Evolutionary conservation across 148 eudicot genomes (phyloP).

Genomic region (Rheum nobile): DNA sequence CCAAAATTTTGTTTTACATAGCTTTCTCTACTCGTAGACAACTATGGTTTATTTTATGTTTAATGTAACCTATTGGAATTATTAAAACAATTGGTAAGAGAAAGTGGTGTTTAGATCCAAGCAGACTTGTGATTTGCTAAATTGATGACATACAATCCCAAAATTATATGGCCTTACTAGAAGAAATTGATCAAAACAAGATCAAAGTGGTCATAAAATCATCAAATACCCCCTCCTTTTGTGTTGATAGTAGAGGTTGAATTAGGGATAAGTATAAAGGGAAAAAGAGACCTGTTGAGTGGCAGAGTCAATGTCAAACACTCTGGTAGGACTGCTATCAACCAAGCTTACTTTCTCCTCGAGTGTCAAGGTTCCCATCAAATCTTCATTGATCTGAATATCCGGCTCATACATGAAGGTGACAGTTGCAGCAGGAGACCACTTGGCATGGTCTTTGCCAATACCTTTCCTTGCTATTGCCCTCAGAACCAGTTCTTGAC

Average conservation of each 20-base stretch:
- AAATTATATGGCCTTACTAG: not conserved
- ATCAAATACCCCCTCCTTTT: not conserved
- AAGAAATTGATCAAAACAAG: not conserved
- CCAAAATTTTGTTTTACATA: not conserved
- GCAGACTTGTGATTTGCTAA: not conserved
- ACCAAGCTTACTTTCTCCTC: conserved; percentile 65
- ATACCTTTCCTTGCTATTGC: conserved; percentile 95
- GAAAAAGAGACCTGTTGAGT: conserved; percentile 51
- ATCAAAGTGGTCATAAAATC: not conserved
- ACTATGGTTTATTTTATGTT: not conserved
- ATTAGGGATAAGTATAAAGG: not conserved
- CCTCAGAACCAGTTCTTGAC: conserved; percentile 84
- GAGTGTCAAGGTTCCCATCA: conserved; percentile 65
- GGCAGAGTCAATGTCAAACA: conserved; percentile 62
- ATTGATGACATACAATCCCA: not conserved
- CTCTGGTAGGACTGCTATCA: conserved; percentile 91
- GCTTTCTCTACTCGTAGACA: not conserved
- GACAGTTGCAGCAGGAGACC: conserved; percentile 99
- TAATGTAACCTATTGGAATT: not conserved
- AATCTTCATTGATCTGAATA: conserved; percentile 72
- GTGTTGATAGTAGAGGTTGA: not conserved
- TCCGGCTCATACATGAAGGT: conserved; percentile 96
- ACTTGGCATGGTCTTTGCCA: conserved; percentile 96
- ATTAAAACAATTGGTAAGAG: not conserved
- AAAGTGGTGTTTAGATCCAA: not conserved